These are phyloP conservation scores for Penicillium concentricum DNA, from an alignment of 2,329 filamentous ascomycete species.

Conservation along the genomic window DNA sequence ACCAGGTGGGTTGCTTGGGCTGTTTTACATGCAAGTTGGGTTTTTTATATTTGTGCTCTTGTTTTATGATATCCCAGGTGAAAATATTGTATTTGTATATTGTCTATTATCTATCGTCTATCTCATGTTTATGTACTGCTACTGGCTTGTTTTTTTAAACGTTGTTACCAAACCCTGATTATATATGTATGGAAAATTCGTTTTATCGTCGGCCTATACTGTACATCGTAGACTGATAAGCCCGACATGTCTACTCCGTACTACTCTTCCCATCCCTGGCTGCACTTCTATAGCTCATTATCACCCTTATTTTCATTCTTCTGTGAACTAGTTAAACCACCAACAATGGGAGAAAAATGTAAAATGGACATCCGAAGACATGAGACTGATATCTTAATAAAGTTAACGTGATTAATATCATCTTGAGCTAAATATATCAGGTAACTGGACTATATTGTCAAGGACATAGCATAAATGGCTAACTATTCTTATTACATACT, in stretches of 20 bases:
- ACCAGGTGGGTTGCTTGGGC: no score
- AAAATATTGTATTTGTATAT: background rate
- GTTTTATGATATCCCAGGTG: background rate
- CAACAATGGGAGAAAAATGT: background rate
- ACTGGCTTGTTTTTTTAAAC: background rate
- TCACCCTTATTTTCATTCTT: background rate
- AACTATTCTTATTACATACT: background rate
- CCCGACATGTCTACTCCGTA: background rate
- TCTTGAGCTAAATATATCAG: background rate
- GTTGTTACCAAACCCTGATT: background rate
- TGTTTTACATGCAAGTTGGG: background rate
- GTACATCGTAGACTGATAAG: background rate
- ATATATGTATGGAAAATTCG: background rate
- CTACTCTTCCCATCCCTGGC: background rate
- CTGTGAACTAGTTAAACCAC: background rate
- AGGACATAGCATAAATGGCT: background rate
- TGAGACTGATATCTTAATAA: background rate
- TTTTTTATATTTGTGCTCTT: background rate
- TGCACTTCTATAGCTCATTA: background rate
- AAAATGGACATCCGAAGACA: background rate
- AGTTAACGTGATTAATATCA: background rate
- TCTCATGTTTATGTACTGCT: background rate
- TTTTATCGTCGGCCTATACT: background rate
- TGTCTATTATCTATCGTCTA: background rate
- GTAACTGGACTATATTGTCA: background rate